Percentiles rank a stretch among this genome's conserved stretches.
Conservation (phyloP, 2,329 filamentous ascomycete genomes). For the Colletotrichum sp. region DNA sequence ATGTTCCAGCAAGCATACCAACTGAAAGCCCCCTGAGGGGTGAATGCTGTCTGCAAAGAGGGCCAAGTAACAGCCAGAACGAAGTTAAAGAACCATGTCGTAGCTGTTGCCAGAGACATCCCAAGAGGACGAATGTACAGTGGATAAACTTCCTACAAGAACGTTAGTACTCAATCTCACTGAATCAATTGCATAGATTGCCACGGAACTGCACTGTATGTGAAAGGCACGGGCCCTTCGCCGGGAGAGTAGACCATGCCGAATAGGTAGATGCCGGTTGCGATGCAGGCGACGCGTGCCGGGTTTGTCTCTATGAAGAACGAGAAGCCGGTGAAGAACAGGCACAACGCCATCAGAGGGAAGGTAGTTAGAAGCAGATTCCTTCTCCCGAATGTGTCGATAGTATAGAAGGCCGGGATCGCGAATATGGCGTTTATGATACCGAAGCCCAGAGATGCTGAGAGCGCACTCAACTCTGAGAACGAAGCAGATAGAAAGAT, state of each 20-base stretch:
- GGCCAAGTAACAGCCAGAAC: slow-evolving; percentile 52
- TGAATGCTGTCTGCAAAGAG: slow-evolving; percentile 47
- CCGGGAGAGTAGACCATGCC: slow-evolving; percentile 61
- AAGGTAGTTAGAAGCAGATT: slow-evolving; percentile 69
- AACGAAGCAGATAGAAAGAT: slow-evolving; percentile 65
- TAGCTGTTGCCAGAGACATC: slow-evolving; percentile 63
- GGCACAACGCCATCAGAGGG: slow-evolving; percentile 63
- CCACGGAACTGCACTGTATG: too few species aligned
- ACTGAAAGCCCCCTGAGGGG: slow-evolving; percentile 50
- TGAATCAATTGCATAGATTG: too few species aligned
- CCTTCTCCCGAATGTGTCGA: slow-evolving; percentile 71
- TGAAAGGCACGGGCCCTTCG: slow-evolving; percentile 66
- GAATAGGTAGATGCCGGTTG: slow-evolving; percentile 55
- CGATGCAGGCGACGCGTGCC: slow-evolving; percentile 48
- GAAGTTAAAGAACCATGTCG: slow-evolving; percentile 54
- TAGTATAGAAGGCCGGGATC: slow-evolving; percentile 67
- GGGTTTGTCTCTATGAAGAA: slow-evolving; percentile 46
- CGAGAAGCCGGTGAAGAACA: slow-evolving; percentile 52
- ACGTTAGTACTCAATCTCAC: too few species aligned
- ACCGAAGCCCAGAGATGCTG: slow-evolving; percentile 68
- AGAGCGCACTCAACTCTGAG: slow-evolving; percentile 54
- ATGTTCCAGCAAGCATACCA: slow-evolving; percentile 57
- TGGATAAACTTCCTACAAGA: slow-evolving; percentile 58
- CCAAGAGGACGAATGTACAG: slow-evolving; percentile 66
- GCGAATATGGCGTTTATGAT: slow-evolving; percentile 71